Percentiles rank a stretch among this genome's conserved stretches.
Evolutionary conservation across 345 rosid species (phyloP).

Genomic region (Arabis hirsuta): DNA sequence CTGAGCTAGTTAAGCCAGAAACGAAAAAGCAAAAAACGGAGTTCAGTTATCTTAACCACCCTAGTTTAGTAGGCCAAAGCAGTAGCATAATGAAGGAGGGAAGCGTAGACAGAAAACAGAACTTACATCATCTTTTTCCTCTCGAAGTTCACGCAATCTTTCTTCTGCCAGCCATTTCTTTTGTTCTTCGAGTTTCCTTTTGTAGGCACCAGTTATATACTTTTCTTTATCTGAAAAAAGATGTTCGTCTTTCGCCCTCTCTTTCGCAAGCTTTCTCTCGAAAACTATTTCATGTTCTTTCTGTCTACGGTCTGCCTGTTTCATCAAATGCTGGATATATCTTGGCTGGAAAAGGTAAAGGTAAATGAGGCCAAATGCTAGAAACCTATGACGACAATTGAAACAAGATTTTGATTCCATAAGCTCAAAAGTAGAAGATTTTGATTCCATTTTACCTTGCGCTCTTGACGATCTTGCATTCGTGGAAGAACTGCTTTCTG

Average conservation of each 20-base stretch:
- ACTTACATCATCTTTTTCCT: constrained; percentile 93
- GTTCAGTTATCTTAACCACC: background rate
- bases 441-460: constrained; percentile 54
- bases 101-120: constrained; percentile 1
- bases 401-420: background rate
- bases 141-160: constrained; percentile 66
- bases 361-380: background rate
- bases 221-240: constrained; percentile 85
- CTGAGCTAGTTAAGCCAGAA: constrained; percentile 16
- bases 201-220: constrained; percentile 77
- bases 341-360: constrained; percentile 55
- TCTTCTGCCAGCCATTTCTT: constrained; percentile 80
- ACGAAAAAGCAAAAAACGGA: background rate
- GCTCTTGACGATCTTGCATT: constrained; percentile 63
- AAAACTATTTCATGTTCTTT: constrained; percentile 77
- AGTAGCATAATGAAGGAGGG: background rate
- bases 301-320: constrained; percentile 71
- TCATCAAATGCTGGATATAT: constrained; percentile 65
- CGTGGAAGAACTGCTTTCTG: constrained; percentile 57
- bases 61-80: background rate
- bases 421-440: background rate
- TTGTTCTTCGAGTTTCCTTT: constrained; percentile 86
- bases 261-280: constrained; percentile 84
- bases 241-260: constrained; percentile 85
- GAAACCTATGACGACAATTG: background rate